These are phyloP conservation scores for Hypoxylon rickii DNA, from an alignment of 495 filamentous ascomycete genomes.

Conservation along the genomic window DNA sequence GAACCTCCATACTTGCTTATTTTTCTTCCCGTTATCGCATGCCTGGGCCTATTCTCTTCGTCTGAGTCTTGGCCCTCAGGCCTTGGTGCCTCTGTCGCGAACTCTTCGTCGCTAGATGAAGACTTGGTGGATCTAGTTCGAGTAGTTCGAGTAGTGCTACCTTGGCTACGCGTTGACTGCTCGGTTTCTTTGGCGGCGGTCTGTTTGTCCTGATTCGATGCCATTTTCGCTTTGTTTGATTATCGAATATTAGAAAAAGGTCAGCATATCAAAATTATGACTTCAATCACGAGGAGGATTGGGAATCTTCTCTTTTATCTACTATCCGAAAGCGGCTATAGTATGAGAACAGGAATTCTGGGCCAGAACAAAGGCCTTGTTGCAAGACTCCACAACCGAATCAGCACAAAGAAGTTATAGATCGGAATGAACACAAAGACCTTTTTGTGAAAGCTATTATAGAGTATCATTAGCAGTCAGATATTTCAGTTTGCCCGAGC, in stretches of 20 bases:
- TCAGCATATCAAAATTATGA: neutral
- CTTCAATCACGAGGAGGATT: neutral
- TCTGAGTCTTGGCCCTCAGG: neutral
- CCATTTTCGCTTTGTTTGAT: neutral
- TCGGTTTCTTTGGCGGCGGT: neutral
- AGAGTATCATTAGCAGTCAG: no score
- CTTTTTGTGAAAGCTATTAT: neutral
- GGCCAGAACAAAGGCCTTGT: neutral
- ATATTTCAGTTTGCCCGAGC: neutral
- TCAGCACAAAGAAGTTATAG: neutral
- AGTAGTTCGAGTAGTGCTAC: neutral
- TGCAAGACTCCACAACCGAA: neutral
- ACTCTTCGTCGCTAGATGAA: neutral
- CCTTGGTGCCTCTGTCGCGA: neutral
- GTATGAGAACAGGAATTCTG: neutral
- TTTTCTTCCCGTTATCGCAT: neutral
- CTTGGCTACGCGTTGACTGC: neutral
- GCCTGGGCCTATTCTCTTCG: neutral
- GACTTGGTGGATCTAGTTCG: neutral
- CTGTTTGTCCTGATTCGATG: neutral
- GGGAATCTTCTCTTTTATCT: neutral
- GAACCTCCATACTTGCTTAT: slow-evolving; percentile 15
- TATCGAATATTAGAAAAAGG: neutral
- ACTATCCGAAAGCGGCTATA: neutral
- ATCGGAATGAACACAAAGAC: neutral